phyloP scores from a whole-genome alignment of 140 eudicot genomes.

The Cichorium intybus region DNA sequence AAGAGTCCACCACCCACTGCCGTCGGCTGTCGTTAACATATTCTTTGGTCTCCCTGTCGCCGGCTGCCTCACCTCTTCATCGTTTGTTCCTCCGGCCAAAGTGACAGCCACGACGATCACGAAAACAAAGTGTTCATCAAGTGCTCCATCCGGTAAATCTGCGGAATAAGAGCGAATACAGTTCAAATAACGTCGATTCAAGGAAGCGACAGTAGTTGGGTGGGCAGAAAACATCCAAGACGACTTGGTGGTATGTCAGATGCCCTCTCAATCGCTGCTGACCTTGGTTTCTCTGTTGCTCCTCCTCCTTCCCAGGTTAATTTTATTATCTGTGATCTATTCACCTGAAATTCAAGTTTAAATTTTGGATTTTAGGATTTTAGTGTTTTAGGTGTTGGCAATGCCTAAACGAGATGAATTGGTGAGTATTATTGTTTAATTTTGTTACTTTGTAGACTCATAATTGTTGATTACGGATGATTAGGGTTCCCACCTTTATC shows the following conservation, averaged over 20 bases:
- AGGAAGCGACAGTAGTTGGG: constrained; percentile 73
- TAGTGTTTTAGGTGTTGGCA: background rate
- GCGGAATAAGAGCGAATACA: background rate
- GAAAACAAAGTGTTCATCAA: background rate
- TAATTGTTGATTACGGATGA: too few relatives aligned
- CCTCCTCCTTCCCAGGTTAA: constrained; percentile 79
- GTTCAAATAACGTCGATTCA: constrained; percentile 46
- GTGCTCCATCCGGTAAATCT: constrained; percentile 3
- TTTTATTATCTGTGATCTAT: background rate
- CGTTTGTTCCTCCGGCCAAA: too few relatives aligned
- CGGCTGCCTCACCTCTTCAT: too few relatives aligned
- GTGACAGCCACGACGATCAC: constrained; percentile 1
- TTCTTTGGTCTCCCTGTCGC: too few relatives aligned
- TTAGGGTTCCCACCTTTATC: too few relatives aligned
- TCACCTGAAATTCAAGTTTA: background rate
- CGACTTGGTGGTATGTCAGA: constrained; percentile 91
- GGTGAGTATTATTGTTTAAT: background rate
- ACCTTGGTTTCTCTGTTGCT: constrained; percentile 75
- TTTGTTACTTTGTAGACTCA: background rate
- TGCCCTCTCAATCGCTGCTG: constrained; percentile 92
- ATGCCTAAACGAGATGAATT: background rate
- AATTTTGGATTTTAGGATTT: constrained; percentile 18
- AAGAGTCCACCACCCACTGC: too few relatives aligned
- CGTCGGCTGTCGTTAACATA: too few relatives aligned
- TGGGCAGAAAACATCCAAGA: constrained; percentile 62